A percentile compares a stretch with the other conserved stretches of the same genome.
Evolutionary conservation across 2,329 filamentous ascomycete species (phyloP).

Genomic region (Fusarium nematophilum): DNA sequence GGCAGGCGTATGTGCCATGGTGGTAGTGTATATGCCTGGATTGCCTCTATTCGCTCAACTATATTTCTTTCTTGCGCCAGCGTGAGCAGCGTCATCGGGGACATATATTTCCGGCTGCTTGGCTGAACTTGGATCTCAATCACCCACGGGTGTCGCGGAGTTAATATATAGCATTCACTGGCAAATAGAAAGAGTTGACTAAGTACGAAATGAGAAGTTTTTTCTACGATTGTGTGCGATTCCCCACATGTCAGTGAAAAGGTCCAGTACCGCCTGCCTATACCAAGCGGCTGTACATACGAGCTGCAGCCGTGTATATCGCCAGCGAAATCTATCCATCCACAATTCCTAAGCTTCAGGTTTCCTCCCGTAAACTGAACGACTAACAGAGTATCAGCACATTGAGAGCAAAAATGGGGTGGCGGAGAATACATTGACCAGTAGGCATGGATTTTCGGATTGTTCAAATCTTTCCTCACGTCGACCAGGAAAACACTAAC

Average conservation of each 20-base stretch:
- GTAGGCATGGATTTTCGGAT: conserved; percentile 21
- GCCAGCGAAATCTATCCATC: neutral
- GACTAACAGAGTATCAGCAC: neutral
- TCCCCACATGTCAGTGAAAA: neutral
- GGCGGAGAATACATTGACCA: conserved; percentile 21
- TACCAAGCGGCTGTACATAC: too few relatives aligned
- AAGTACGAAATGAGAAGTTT: neutral
- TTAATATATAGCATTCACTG: neutral
- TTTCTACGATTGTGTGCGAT: neutral
- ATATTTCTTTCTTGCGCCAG: neutral
- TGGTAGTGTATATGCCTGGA: neutral
- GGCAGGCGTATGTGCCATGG: too few relatives aligned
- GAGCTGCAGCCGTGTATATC: too few relatives aligned
- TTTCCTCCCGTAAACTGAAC: neutral
- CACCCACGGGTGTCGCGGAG: neutral
- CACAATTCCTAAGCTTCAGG: neutral
- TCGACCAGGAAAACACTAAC: conserved; percentile 14
- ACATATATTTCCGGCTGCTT: neutral
- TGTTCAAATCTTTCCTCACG: conserved; percentile 24
- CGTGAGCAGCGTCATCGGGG: neutral
- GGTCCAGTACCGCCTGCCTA: neutral
- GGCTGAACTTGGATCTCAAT: neutral
- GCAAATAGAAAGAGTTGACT: neutral
- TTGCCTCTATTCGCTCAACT: neutral
- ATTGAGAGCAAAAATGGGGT: neutral